These are phyloP conservation scores for Cichorium intybus DNA, from an alignment of 140 eudicot genomes.

Conservation along the genomic window DNA sequence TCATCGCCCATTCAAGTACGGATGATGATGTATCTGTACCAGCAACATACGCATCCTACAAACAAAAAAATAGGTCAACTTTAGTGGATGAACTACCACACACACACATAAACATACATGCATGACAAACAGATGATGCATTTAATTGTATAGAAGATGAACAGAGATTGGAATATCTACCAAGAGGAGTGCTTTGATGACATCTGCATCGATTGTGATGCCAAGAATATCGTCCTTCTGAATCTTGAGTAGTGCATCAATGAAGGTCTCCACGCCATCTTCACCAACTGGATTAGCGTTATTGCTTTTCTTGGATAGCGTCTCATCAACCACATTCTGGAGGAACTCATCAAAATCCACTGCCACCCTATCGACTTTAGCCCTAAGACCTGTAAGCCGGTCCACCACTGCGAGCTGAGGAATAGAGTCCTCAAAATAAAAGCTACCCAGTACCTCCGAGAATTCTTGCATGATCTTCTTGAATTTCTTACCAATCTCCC, in stretches of 20 bases:
- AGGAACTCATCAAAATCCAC: slow-evolving; percentile 16
- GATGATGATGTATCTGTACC: too few relatives aligned
- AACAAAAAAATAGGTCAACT: too few relatives aligned
- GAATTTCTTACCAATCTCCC: slow-evolving; percentile 13
- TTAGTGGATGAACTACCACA: too few relatives aligned
- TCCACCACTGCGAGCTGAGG: slow-evolving; percentile 18
- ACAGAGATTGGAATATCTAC: background rate
- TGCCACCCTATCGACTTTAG: slow-evolving; percentile 14
- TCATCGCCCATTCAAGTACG: slow-evolving; percentile 23
- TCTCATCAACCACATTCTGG: slow-evolving; percentile 20
- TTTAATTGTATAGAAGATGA: too few relatives aligned
- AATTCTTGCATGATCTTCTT: slow-evolving; percentile 8
- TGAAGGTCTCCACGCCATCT: background rate
- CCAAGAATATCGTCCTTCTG: background rate
- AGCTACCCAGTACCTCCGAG: background rate
- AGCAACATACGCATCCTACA: too few relatives aligned
- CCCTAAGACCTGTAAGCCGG: slow-evolving; percentile 4
- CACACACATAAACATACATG: too few relatives aligned
- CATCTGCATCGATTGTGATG: background rate
- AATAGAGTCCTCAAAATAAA: background rate
- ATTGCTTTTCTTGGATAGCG: background rate
- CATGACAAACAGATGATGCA: too few relatives aligned
- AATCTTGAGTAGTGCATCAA: slow-evolving; percentile 17
- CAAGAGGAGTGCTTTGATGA: slow-evolving; percentile 20
- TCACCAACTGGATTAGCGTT: background rate